A percentile compares a stretch with the other conserved stretches of the same genome.
Conservation (phyloP, 192 early-diverging fungal species). For the Backusella australiensis region DNA sequence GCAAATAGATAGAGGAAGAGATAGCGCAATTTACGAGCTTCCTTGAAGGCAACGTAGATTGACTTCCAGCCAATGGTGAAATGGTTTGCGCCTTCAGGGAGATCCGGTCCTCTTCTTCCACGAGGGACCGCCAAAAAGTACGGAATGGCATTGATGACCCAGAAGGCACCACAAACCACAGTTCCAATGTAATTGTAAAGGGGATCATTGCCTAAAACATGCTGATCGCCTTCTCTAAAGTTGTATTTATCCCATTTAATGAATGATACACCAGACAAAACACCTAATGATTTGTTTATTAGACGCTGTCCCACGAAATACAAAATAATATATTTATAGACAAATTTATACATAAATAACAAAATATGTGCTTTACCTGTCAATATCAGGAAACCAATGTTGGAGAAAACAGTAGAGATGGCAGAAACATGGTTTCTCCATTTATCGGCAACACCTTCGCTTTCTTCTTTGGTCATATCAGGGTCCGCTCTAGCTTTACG, state of each 20-base stretch:
- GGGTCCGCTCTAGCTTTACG: slow-evolving; percentile 29
- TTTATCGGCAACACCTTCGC: slow-evolving; percentile 15
- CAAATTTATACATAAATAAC: not conserved
- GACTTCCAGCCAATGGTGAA: slow-evolving; percentile 37
- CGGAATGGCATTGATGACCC: slow-evolving; percentile 25
- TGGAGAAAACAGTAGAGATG: slow-evolving; percentile 34
- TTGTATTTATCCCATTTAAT: slow-evolving; percentile 21
- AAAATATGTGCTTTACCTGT: not conserved
- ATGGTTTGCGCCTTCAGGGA: slow-evolving; percentile 20
- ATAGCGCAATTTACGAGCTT: slow-evolving; percentile 48
- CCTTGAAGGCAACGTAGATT: slow-evolving; percentile 20
- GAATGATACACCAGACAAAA: slow-evolving; percentile 30
- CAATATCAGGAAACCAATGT: slow-evolving; percentile 25
- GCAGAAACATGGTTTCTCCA: slow-evolving; percentile 38
- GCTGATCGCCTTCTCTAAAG: slow-evolving; percentile 8
- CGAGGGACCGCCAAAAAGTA: slow-evolving; percentile 30
- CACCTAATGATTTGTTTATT: slow-evolving; percentile 5
- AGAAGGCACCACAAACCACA: slow-evolving; percentile 32
- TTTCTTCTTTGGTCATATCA: slow-evolving; percentile 20
- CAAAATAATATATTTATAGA: not conserved
- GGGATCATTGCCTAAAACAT: slow-evolving; percentile 27
- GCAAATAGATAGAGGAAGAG: slow-evolving; percentile 64
- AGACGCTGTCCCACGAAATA: not conserved
- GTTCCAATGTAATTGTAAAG: slow-evolving; percentile 29
- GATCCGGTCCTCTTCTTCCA: slow-evolving; percentile 25